These are phyloP conservation scores for Didymella lethalis DNA, from an alignment of 2,329 filamentous ascomycete species.

Conservation along the genomic window DNA sequence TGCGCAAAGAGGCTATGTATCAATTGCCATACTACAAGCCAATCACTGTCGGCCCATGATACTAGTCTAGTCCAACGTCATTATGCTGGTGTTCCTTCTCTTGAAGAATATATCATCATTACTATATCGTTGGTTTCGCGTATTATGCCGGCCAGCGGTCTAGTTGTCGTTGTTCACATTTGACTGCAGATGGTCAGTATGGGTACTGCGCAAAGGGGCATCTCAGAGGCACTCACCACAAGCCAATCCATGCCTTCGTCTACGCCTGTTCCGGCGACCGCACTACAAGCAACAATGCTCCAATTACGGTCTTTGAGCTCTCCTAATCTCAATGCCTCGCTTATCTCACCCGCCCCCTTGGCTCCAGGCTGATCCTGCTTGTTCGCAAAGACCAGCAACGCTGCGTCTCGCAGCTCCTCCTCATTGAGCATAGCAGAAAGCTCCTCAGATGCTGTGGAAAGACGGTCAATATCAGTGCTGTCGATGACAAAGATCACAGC, in stretches of 20 bases:
- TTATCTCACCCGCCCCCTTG: conserved; percentile 95
- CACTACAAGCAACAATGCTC: conserved; percentile 98
- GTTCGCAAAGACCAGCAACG: conserved; percentile 94
- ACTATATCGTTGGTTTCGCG: conserved; percentile 9
- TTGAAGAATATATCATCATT: conserved; percentile 17
- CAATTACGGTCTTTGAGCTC: conserved; percentile 96
- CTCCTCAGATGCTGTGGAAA: conserved; percentile 92
- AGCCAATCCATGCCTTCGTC: conserved; percentile 99
- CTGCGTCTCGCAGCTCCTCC: conserved; percentile 92
- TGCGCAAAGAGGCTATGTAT: neutral
- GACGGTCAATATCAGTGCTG: conserved; percentile 93
- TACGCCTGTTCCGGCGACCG: conserved; percentile 92
- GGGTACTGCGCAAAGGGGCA: conserved; percentile 1
- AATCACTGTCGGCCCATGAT: conserved; percentile 9
- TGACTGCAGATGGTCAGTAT: conserved; percentile 14
- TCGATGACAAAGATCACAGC: conserved; percentile 99
- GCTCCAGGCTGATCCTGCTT: conserved; percentile 98
- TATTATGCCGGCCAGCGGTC: conserved; percentile 14
- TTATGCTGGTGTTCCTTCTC: conserved; percentile 32
- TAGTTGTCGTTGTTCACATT: conserved; percentile 17
- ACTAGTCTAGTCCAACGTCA: conserved; percentile 28
- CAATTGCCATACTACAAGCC: conserved; percentile 3
- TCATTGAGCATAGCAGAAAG: conserved; percentile 95
- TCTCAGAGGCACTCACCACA: conserved; percentile 68
- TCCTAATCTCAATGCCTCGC: conserved; percentile 86